Evolutionary conservation across 345 rosid species (phyloP).

Genomic region (Geranium brycei): DNA sequence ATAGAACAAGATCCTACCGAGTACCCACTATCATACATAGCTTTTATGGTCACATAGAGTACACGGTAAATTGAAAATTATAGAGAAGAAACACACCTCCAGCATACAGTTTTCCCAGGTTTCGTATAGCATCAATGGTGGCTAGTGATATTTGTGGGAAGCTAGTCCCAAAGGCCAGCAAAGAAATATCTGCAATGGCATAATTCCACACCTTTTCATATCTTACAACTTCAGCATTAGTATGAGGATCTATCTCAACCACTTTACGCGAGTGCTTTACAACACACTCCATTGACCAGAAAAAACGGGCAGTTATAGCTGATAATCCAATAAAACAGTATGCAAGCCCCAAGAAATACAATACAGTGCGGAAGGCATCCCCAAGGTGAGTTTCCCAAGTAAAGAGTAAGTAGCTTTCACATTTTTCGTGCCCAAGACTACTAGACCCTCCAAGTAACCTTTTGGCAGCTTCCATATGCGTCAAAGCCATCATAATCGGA

Average conservation of each 20-base stretch:
- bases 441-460: conserved; percentile 13
- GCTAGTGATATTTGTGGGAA: conserved; percentile 93
- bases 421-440: conserved; percentile 24
- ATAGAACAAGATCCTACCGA: too few species aligned
- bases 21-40: too few species aligned
- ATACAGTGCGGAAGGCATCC: conserved; percentile 29
- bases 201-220: conserved; percentile 85
- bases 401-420: conserved; percentile 47
- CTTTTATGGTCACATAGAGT: not conserved
- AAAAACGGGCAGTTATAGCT: conserved; percentile 67
- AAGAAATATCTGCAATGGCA: conserved; percentile 72
- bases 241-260: conserved; percentile 51
- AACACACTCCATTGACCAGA: conserved; percentile 84
- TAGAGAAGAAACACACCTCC: conserved; percentile 41
- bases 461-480: conserved; percentile 13
- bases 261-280: conserved; percentile 76
- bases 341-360: conserved; percentile 62
- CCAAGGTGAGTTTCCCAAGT: conserved; percentile 40
- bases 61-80: not conserved
- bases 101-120: conserved; percentile 53
- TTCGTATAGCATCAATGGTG: conserved; percentile 72
- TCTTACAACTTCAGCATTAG: conserved; percentile 32
- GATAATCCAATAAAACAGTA: conserved; percentile 86
- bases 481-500: conserved; percentile 28
- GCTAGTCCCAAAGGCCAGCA: conserved; percentile 92